Conservation (phyloP, 169 alveolate genomes). For the Plasmodium knowlesi region DNA sequence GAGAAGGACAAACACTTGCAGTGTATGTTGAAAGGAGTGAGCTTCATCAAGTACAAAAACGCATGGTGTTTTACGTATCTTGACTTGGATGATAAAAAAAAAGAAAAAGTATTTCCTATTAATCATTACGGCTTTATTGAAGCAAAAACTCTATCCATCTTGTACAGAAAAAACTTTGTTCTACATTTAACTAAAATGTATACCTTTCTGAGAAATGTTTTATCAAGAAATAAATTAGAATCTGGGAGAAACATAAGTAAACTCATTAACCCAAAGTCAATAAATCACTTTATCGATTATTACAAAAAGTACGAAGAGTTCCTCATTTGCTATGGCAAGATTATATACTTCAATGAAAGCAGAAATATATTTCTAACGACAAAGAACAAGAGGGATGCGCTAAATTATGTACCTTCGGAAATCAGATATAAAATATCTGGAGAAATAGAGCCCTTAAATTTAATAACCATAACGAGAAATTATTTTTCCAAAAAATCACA, state of each 20-base stretch:
- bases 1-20: constrained; percentile 24
- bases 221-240: background rate
- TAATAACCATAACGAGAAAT: constrained; percentile 57
- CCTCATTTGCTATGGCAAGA: constrained; percentile 70
- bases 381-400: constrained; percentile 21
- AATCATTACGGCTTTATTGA: constrained; percentile 78
- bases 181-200: constrained; percentile 53
- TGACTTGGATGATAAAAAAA: constrained; percentile 79
- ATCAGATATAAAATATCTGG: constrained; percentile 3
- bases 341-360: constrained; percentile 61
- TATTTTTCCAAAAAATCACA: constrained; percentile 70
- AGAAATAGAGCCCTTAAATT: constrained; percentile 59
- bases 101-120: constrained; percentile 78
- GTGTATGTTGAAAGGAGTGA: constrained; percentile 63
- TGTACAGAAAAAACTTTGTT: constrained; percentile 49
- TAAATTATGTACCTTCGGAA: constrained; percentile 60
- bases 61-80: constrained; percentile 80
- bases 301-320: constrained; percentile 70
- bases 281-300: constrained; percentile 44
- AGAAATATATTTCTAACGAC: constrained; percentile 12
- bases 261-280: background rate
- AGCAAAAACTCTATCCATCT: constrained; percentile 78
- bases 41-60: constrained; percentile 78
- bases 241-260: background rate
- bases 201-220: constrained; percentile 34